Evolutionary conservation across 2,329 filamentous ascomycete species (phyloP).

Genomic region (Colletotrichum viniferum): DNA sequence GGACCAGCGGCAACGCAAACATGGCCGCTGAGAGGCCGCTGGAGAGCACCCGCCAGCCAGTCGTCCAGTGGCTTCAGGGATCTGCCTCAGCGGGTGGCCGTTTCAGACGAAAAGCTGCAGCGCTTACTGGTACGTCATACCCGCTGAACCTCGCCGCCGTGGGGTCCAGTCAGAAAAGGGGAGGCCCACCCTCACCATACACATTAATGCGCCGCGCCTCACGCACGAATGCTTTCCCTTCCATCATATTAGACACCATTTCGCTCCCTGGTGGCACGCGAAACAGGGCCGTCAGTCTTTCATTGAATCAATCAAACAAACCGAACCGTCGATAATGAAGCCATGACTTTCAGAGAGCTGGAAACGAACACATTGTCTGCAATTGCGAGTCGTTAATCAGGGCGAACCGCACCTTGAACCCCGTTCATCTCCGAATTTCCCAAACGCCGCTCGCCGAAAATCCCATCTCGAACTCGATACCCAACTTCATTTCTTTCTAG

Average conservation of each 20-base stretch:
- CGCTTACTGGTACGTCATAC: constrained; percentile 18
- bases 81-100: constrained; percentile 11
- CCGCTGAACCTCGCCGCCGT: not conserved
- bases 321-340: not conserved
- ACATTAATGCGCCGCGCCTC: not conserved
- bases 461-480: not conserved
- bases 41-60: not conserved
- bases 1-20: not conserved
- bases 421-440: not conserved
- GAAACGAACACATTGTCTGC: not conserved
- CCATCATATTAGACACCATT: not conserved
- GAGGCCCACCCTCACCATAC: not conserved
- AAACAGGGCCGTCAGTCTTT: not conserved
- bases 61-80: not conserved
- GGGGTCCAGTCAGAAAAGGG: not conserved
- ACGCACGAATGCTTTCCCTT: not conserved
- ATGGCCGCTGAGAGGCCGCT: not conserved
- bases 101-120: constrained; percentile 17
- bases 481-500: not conserved
- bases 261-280: not conserved
- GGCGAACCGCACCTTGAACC: not conserved
- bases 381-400: not conserved
- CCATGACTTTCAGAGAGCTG: not conserved
- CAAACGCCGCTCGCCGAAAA: not conserved
- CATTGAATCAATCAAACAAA: not conserved